These are phyloP conservation scores for Yamadazyma taylorii DNA, from an alignment of 1,139 yeast species.

Conservation along the genomic window DNA sequence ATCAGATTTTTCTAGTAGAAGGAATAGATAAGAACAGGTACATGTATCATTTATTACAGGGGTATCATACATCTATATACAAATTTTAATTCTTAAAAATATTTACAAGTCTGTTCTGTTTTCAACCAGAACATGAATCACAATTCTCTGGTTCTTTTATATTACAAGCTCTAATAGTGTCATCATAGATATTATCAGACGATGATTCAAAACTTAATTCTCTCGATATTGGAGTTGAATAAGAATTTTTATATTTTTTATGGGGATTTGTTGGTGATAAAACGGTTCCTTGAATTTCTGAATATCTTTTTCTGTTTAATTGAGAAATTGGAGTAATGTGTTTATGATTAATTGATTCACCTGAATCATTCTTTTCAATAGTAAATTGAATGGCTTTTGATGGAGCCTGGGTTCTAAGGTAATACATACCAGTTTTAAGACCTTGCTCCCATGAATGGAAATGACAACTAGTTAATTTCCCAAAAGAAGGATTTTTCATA, in stretches of 20 bases:
- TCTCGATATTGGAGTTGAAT: conserved; percentile 10
- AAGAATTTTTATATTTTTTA: conserved; percentile 2
- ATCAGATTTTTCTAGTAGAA: conserved; percentile 79
- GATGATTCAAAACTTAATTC: conserved; percentile 8
- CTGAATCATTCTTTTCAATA: conserved; percentile 43
- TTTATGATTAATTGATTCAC: conserved; percentile 1
- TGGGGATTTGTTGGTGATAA: conserved; percentile 5
- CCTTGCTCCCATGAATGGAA: conserved; percentile 98
- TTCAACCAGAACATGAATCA: conserved; percentile 48
- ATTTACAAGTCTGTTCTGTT: too few relatives aligned
- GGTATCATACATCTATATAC: not conserved
- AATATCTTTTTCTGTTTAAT: conserved; percentile 23
- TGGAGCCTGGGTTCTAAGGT: conserved; percentile 93
- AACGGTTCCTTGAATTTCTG: conserved; percentile 12
- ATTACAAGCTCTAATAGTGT: conserved; percentile 41
- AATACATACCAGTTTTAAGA: conserved; percentile 97
- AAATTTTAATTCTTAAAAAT: too few relatives aligned
- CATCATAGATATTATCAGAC: conserved; percentile 27
- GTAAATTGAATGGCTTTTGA: conserved; percentile 93
- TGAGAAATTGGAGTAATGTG: too few relatives aligned
- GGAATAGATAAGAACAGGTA: conserved; percentile 21
- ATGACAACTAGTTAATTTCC: conserved; percentile 95
- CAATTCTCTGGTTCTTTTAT: conserved; percentile 37
- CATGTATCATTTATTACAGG: not conserved
- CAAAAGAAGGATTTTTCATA: conserved; percentile 84